Evolutionary conservation across 148 eudicot genomes (phyloP).

Genomic region (Arctostaphylos glauca): DNA sequence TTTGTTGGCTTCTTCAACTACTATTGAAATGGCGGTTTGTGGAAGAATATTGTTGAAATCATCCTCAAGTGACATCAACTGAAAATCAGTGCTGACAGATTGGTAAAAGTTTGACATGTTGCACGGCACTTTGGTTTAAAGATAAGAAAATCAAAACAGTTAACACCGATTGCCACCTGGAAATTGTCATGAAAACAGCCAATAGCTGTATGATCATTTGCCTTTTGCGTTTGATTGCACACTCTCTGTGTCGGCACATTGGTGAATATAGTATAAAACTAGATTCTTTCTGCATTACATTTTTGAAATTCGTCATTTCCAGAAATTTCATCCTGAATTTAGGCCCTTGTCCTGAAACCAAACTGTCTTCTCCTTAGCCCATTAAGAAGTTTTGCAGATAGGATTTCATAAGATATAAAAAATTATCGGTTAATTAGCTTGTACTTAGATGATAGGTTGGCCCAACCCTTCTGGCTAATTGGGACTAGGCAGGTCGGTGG

Average conservation of each 20-base stretch:
- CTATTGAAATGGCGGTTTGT: background rate
- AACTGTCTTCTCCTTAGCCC: background rate
- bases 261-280: background rate
- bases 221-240: background rate
- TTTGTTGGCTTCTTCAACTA: background rate
- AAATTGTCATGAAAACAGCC: background rate
- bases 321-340: background rate
- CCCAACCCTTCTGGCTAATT: background rate
- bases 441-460: background rate
- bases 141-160: background rate
- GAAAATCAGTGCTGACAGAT: background rate
- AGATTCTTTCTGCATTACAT: background rate
- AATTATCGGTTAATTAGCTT: no score
- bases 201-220: slow-evolving; percentile 5
- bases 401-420: background rate
- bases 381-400: background rate
- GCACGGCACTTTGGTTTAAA: background rate
- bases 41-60: background rate
- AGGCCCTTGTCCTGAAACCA: background rate
- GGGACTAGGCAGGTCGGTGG: background rate
- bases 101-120: background rate
- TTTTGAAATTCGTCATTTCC: background rate
- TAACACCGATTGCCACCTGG: background rate
- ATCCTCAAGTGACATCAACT: background rate
- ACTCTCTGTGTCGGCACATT: background rate